Percentiles rank a stretch among this genome's conserved stretches.
Conservation (phyloP, 768 basidiomycete genomes). For the Tylopilus felleus region DNA sequence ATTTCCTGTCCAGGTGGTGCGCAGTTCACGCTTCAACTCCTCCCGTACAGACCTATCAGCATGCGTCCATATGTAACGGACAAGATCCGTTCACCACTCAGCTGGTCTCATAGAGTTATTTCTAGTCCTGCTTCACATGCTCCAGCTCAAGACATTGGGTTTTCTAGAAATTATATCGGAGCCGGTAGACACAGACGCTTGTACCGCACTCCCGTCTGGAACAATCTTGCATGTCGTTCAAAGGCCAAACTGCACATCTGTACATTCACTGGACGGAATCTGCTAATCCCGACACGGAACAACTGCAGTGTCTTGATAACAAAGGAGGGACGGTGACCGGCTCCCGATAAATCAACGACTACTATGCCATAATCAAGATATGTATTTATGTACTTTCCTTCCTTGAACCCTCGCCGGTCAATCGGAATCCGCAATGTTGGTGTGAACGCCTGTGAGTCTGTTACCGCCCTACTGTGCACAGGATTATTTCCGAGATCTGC, state of each 20-base stretch:
- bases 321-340: conserved; percentile 6
- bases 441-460: conserved; percentile 14
- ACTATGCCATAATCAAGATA: conserved; percentile 2
- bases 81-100: not conserved
- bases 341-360: conserved; percentile 10
- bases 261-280: not conserved
- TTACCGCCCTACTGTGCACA: conserved; percentile 1
- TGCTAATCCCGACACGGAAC: not conserved
- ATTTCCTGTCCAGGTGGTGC: not conserved
- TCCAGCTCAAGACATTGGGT: not conserved
- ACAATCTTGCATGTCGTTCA: not conserved
- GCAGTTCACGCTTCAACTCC: not conserved
- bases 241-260: not conserved
- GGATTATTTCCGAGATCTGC: conserved; percentile 20
- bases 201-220: not conserved
- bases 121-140: conserved; percentile 5
- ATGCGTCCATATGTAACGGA: conserved; percentile 15
- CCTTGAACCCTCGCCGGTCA: conserved; percentile 4
- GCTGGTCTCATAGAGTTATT: conserved; percentile 10
- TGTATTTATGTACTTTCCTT: not conserved
- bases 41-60: conserved; percentile 14
- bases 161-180: not conserved
- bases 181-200: not conserved
- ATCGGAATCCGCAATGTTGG: conserved; percentile 12
- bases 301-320: not conserved